phyloP scores from a whole-genome alignment of 2,329 filamentous ascomycete genomes.

The Salinomyces thailandicus region DNA sequence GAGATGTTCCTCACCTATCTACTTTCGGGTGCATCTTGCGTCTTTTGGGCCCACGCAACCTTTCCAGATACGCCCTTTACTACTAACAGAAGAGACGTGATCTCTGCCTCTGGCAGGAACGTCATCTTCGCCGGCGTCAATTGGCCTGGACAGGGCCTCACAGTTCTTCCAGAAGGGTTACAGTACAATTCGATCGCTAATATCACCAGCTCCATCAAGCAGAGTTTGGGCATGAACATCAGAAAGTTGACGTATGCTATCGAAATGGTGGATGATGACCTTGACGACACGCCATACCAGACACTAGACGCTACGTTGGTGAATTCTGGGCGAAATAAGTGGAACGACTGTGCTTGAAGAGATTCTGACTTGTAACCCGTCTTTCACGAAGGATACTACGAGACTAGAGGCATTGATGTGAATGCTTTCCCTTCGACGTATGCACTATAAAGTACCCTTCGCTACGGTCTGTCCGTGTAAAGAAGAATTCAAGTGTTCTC shows the following conservation, averaged over 20 bases:
- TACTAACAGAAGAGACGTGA: conserved; percentile 18
- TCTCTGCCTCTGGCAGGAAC: conserved; percentile 26
- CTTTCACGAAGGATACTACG: background rate
- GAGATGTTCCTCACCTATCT: too few relatives aligned
- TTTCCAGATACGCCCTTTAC: background rate
- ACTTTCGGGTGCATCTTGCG: too few relatives aligned
- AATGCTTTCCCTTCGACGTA: too few relatives aligned
- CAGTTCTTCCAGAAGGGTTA: conserved; percentile 56
- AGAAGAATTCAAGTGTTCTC: too few relatives aligned
- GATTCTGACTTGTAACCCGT: background rate
- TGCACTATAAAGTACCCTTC: too few relatives aligned
- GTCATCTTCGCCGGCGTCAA: conserved; percentile 46
- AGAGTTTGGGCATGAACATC: conserved; percentile 51
- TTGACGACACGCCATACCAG: conserved; percentile 33
- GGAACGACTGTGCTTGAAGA: background rate
- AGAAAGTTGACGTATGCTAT: conserved; percentile 54
- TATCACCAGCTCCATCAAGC: conserved; percentile 48
- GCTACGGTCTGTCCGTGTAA: too few relatives aligned
- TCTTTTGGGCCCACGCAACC: background rate
- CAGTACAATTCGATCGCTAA: conserved; percentile 49
- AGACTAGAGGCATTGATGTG: background rate
- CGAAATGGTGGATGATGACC: conserved; percentile 47
- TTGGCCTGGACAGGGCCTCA: conserved; percentile 51
- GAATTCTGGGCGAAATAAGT: background rate
- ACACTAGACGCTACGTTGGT: background rate